Evolutionary conservation across 2,329 filamentous ascomycete species (phyloP).

Genomic region (Aspergillus terreus): DNA sequence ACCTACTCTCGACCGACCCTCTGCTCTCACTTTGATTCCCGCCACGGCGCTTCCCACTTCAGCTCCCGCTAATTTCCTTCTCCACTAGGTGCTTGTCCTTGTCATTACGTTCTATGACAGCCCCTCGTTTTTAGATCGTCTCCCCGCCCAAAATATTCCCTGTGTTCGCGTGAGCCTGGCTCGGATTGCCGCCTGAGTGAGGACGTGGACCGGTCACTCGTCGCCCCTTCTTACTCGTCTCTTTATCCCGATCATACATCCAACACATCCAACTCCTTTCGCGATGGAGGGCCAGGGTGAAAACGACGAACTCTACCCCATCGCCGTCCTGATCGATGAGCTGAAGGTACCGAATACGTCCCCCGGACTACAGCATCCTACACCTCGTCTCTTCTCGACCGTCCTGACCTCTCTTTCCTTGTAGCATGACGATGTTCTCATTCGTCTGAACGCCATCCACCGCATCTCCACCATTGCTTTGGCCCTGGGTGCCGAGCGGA

Average conservation of each 20-base stretch:
- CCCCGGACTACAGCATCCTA: constrained; percentile 11
- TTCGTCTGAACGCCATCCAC: constrained; percentile 97
- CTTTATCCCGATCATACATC: constrained; percentile 18
- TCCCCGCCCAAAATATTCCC: constrained; percentile 12
- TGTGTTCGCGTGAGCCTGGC: constrained; percentile 26
- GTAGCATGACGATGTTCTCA: constrained; percentile 96
- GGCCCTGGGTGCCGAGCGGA: constrained; percentile 90
- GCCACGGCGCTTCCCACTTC: constrained; percentile 15
- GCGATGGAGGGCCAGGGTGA: constrained; percentile 87
- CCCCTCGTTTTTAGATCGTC: constrained; percentile 13
- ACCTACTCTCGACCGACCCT: constrained; percentile 5
- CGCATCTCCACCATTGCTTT: constrained; percentile 97
- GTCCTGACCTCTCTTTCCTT: constrained; percentile 16
- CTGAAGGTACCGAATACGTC: constrained; percentile 70
- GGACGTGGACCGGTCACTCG: constrained; percentile 28
- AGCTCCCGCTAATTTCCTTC: constrained; percentile 12
- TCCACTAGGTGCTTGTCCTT: constrained; percentile 12
- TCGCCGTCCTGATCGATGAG: constrained; percentile 99
- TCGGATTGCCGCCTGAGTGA: constrained; percentile 25
- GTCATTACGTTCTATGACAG: constrained; percentile 15
- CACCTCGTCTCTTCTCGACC: background rate
- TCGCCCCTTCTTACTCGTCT: constrained; percentile 21
- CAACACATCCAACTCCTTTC: constrained; percentile 33
- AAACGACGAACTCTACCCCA: constrained; percentile 98
- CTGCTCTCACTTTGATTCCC: constrained; percentile 25